A percentile compares a stretch with the other conserved stretches of the same genome.
Evolutionary conservation across 306 rosid genomes (phyloP).

Genomic region (Trifolium fragiferum): DNA sequence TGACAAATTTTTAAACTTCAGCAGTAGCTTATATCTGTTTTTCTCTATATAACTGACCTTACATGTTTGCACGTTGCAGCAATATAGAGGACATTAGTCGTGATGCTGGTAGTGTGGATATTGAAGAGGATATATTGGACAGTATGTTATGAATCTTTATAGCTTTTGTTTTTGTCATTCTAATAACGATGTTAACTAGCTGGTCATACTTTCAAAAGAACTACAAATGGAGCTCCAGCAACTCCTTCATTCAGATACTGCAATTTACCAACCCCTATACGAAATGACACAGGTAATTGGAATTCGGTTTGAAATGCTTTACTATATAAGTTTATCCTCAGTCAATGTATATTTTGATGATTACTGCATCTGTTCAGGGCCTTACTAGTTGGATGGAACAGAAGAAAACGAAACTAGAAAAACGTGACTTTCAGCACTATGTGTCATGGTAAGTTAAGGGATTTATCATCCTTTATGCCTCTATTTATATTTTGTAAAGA

Average conservation of each 20-base stretch:
- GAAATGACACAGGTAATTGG: conserved; percentile 82
- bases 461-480: conserved; percentile 17
- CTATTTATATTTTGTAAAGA: conserved; percentile 26
- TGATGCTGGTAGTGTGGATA: conserved; percentile 87
- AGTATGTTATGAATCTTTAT: conserved; percentile 64
- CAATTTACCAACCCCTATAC: conserved; percentile 76
- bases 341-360: conserved; percentile 33
- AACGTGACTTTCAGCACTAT: conserved; percentile 85
- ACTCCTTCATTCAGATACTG: conserved; percentile 61
- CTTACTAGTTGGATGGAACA: conserved; percentile 85
- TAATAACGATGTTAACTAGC: conserved; percentile 41
- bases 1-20: conserved; percentile 16
- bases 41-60: conserved; percentile 28
- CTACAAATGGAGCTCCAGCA: conserved; percentile 76
- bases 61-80: conserved; percentile 63
- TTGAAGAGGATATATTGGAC: conserved; percentile 77
- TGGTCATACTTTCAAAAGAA: conserved; percentile 58
- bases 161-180: conserved; percentile 28
- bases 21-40: conserved; percentile 9
- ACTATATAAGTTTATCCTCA: conserved; percentile 23
- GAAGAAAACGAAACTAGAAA: conserved; percentile 66
- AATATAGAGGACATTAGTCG: conserved; percentile 96
- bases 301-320: conserved; percentile 40
- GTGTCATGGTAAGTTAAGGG: conserved; percentile 71
- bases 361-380: conserved; percentile 58